Evolutionary conservation across 805 yeast genomes (phyloP).

Genomic region (Zygoascus ofunaensis): DNA sequence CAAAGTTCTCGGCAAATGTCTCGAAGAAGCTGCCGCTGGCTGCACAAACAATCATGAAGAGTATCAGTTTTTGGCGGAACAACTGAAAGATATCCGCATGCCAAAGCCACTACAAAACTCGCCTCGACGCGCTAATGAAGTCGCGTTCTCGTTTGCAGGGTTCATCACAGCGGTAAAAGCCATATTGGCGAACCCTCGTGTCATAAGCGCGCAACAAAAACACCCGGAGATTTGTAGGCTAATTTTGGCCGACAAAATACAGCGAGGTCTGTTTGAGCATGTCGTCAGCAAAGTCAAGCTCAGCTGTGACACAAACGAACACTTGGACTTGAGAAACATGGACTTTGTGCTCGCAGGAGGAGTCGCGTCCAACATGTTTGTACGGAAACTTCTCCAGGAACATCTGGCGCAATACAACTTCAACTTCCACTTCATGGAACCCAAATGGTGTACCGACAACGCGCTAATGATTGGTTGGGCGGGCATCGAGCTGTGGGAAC

Average conservation of each 20-base stretch:
- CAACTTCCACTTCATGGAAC: slow-evolving; percentile 57
- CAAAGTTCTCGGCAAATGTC: slow-evolving; percentile 68
- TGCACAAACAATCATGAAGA: slow-evolving; percentile 17
- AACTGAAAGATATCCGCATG: slow-evolving; percentile 15
- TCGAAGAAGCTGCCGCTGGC: slow-evolving; percentile 49
- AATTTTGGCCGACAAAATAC: slow-evolving; percentile 29
- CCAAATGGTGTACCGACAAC: slow-evolving; percentile 79
- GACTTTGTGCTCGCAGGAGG: slow-evolving; percentile 82
- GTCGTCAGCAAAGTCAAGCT: slow-evolving; percentile 53
- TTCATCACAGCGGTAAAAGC: slow-evolving; percentile 49
- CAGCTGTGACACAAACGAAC: slow-evolving; percentile 30
- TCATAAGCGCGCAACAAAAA: slow-evolving; percentile 6
- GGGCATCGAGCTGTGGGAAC: slow-evolving; percentile 77
- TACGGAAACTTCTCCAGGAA: slow-evolving; percentile 22
- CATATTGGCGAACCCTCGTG: slow-evolving; percentile 15
- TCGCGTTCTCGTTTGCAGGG: slow-evolving; percentile 70
- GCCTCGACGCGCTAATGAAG: slow-evolving; percentile 35
- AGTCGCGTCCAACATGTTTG: slow-evolving; percentile 63
- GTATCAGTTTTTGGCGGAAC: background rate
- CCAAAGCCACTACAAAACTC: slow-evolving; percentile 49
- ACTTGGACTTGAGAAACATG: slow-evolving; percentile 29
- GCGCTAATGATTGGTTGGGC: slow-evolving; percentile 98
- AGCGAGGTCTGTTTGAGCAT: slow-evolving; percentile 63
- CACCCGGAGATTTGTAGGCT: slow-evolving; percentile 5
- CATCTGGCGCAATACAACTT: slow-evolving; percentile 11